Conservation (phyloP, 2,329 filamentous ascomycete genomes). For the Domatiomyces globalis region DNA sequence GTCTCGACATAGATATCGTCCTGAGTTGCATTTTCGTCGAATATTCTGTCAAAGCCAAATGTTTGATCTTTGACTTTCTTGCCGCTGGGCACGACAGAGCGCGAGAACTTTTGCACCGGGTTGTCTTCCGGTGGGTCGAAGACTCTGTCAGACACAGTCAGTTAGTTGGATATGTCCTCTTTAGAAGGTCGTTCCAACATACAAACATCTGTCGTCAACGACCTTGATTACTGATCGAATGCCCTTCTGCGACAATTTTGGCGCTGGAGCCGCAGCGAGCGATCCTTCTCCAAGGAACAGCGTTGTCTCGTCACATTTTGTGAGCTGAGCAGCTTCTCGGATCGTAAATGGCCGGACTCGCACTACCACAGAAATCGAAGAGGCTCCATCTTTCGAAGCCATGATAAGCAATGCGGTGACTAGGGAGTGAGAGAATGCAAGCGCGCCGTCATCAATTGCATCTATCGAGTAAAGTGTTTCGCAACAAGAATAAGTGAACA, state of each 20-base stretch:
- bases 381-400: conserved; percentile 31
- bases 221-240: conserved; percentile 90
- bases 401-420: conserved; percentile 18
- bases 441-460: neutral
- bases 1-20: conserved; percentile 91
- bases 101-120: conserved; percentile 73
- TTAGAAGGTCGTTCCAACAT: conserved; percentile 28
- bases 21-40: conserved; percentile 88
- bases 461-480: neutral
- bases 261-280: conserved; percentile 69
- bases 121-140: conserved; percentile 96
- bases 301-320: conserved; percentile 62
- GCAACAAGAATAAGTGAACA: neutral
- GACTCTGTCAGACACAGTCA: conserved; percentile 43
- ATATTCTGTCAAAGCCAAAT: conserved; percentile 91
- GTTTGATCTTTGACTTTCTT: conserved; percentile 96
- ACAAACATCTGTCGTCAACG: conserved; percentile 91
- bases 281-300: conserved; percentile 95
- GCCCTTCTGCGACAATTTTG: conserved; percentile 73
- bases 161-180: neutral
- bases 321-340: conserved; percentile 83
- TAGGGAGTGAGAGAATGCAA: neutral
- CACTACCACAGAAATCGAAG: conserved; percentile 40
- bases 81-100: conserved; percentile 64
- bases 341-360: conserved; percentile 60